Evolutionary conservation across 139 green algal genomes (phyloP), one percentile per base, ranked within the genome.

Genomic region (Astrephomene gubernaculifera): DNA sequence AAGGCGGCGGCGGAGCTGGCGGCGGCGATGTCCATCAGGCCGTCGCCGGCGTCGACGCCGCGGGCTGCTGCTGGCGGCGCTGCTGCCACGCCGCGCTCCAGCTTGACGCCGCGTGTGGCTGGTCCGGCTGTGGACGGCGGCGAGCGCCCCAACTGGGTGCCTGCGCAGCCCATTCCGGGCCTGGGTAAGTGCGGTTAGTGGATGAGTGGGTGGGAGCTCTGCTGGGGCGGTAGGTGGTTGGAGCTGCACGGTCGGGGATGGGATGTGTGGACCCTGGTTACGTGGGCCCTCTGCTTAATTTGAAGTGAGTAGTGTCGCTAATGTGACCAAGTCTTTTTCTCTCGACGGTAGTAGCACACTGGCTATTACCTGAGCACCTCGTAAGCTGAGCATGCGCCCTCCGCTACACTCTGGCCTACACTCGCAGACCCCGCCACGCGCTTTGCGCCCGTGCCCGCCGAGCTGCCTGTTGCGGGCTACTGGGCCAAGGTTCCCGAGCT

Each of bases 401-500:
- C n/a, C n/a, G n/a, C n/a, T n/a, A n/a, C n/a, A n/a, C n/a, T n/a
- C n/a, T n/a, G n/a, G n/a, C n/a, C n/a, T n/a, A n/a, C n/a, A 57
- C 12, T 21, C 24, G 41, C 86, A 90, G 86, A 85, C 64, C 80
- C 80, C 31, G 31, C 10, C 63, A 90, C 81, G 52, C 64, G 45
- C 27, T 92, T 57, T 36, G 33, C 83, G 8, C 86, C 86, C 0
- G 21, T 88, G 10, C 86, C 89, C 7, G 12, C 38, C 3, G 27
- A 43, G 31, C 75, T 76, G 3, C 70, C 63, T 22, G 49, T 90
- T 60, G 84, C 36, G 0, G 84, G 81, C 38, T 92, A 88, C 69
- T 92, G 89, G 89, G 54, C 79, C 44, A 87, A 87, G 45, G 74
- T 87, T 10, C 25, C 60, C 5, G 57, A 75, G 60, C 35, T 41